A percentile compares a stretch with the other conserved stretches of the same genome.
Evolutionary conservation across 257 asterid species (phyloP).

Genomic region (Orobanche coerulescens): DNA sequence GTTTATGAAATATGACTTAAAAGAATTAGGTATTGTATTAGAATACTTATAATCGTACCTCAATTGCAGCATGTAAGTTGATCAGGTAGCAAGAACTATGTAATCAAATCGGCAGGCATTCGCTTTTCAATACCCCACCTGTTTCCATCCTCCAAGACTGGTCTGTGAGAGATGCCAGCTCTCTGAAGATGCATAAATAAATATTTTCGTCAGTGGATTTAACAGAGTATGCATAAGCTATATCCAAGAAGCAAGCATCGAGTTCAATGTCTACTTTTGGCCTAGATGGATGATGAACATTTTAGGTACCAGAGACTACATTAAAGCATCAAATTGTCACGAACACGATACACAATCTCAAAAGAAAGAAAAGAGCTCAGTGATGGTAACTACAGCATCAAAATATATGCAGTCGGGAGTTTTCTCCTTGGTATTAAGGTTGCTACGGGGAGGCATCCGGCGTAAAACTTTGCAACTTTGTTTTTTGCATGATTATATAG

Average conservation of each 20-base stretch:
- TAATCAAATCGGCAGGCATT: slow-evolving; percentile 33
- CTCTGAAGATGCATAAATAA: slow-evolving; percentile 40
- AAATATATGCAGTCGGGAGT: no score
- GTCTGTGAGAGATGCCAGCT: slow-evolving; percentile 78
- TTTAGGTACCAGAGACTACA: background rate
- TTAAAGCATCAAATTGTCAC: background rate
- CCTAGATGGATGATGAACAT: slow-evolving; percentile 20
- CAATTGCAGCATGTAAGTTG: slow-evolving; percentile 21
- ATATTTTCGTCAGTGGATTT: slow-evolving; percentile 11
- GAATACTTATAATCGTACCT: slow-evolving; percentile 28
- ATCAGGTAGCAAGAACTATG: slow-evolving; percentile 19
- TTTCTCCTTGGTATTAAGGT: no score
- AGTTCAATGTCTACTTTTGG: slow-evolving; percentile 8
- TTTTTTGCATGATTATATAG: no score
- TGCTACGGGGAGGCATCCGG: no score
- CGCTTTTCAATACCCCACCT: slow-evolving; percentile 68
- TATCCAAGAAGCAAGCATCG: background rate
- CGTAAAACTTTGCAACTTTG: no score
- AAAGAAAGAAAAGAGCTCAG: no score
- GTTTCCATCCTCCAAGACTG: slow-evolving; percentile 94
- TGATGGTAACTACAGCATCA: no score
- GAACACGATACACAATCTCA: no score
- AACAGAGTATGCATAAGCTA: background rate
- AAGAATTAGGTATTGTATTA: slow-evolving; percentile 5
- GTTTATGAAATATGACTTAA: slow-evolving; percentile 14